Conservation (phyloP, 1,139 yeast species). For the Pichia sp. region DNA sequence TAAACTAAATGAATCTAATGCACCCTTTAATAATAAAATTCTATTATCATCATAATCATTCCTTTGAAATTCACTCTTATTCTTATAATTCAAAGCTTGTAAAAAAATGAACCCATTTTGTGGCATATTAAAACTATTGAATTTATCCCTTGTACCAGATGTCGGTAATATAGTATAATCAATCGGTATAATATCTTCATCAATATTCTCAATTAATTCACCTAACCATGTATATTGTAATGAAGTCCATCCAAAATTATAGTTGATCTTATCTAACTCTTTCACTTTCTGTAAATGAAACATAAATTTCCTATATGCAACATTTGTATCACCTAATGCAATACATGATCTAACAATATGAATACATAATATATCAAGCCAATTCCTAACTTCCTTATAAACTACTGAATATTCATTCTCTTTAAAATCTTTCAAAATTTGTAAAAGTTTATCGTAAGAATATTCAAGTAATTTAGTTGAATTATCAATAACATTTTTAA, state of each 20-base stretch:
- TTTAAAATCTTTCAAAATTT: conserved; percentile 3
- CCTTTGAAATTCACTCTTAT: conserved; percentile 19
- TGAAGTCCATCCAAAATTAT: conserved; percentile 34
- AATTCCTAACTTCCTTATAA: conserved; percentile 39
- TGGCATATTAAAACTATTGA: conserved; percentile 29
- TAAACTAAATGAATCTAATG: conserved; percentile 31
- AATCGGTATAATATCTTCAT: conserved; percentile 36
- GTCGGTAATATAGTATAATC: conserved; percentile 28
- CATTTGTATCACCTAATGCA: conserved; percentile 51
- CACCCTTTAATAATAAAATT: conserved; percentile 31
- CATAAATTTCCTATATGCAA: conserved; percentile 57
- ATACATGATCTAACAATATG: conserved; percentile 58
- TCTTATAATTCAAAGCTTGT: conserved; percentile 31
- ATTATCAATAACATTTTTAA: conserved; percentile 38
- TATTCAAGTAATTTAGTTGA: conserved; percentile 35
- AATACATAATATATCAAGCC: conserved; percentile 55
- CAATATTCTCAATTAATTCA: conserved; percentile 41
- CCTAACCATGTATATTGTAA: conserved; percentile 50
- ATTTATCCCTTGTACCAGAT: conserved; percentile 13
- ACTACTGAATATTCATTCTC: conserved; percentile 7
- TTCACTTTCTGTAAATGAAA: conserved; percentile 38
- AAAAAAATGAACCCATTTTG: conserved; percentile 41
- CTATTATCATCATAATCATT: conserved; percentile 19
- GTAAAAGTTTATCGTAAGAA: conserved; percentile 10
- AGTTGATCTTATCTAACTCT: conserved; percentile 5